These are phyloP conservation scores for Aureobasidium pullulans DNA, from an alignment of 2,329 filamentous ascomycete genomes.

Conservation along the genomic window DNA sequence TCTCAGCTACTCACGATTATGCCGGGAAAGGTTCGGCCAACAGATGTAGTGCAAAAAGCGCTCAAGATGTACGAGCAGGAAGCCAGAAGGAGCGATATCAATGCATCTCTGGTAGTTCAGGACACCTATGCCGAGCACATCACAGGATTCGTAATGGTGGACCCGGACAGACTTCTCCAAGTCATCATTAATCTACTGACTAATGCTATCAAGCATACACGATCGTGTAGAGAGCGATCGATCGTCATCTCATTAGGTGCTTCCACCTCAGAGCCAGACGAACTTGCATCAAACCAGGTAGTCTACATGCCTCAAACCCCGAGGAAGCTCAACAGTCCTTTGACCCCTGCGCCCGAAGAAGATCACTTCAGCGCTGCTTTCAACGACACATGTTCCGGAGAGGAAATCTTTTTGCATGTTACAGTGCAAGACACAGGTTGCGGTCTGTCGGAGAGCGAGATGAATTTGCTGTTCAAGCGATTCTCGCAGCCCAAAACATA, in stretches of 20 bases:
- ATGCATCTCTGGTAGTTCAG: background rate
- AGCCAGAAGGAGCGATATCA: slow-evolving; percentile 16
- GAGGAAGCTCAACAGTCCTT: background rate
- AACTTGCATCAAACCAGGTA: background rate
- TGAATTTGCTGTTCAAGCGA: slow-evolving; percentile 52
- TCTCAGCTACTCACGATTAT: slow-evolving; percentile 15
- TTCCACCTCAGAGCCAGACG: background rate
- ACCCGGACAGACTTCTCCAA: slow-evolving; percentile 24
- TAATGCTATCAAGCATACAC: slow-evolving; percentile 23
- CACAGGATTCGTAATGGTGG: slow-evolving; percentile 21
- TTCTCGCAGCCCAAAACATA: slow-evolving; percentile 63
- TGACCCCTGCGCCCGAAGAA: background rate
- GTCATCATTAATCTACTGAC: slow-evolving; percentile 26
- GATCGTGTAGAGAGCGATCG: background rate
- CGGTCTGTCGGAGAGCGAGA: slow-evolving; percentile 31
- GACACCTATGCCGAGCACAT: background rate
- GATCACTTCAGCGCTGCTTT: background rate
- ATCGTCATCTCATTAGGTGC: slow-evolving; percentile 9
- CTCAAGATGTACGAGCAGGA: slow-evolving; percentile 21
- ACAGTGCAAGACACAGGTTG: slow-evolving; percentile 17
- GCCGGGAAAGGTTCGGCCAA: slow-evolving; percentile 15
- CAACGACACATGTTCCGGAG: background rate
- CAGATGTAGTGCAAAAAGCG: slow-evolving; percentile 14
- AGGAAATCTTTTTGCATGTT: slow-evolving; percentile 17
- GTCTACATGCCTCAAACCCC: background rate